Conservation (phyloP, 2,329 filamentous ascomycete genomes). For the Exophiala sp. region DNA sequence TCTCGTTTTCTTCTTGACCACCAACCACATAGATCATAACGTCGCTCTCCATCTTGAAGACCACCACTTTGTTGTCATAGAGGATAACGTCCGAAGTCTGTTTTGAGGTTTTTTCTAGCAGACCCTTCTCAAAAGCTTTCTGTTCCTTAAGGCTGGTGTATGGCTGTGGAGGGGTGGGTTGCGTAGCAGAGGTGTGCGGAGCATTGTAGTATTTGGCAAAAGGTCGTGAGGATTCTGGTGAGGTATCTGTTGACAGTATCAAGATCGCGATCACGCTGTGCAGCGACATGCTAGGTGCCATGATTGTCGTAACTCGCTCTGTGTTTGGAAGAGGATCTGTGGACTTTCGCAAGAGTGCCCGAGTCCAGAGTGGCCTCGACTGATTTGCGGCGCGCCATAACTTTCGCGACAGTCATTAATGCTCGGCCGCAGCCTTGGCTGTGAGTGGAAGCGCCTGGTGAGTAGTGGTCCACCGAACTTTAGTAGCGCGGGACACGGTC, state of each 20-base stretch:
- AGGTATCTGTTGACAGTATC: constrained; percentile 68
- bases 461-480: not conserved
- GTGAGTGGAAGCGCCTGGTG: not conserved
- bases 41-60: constrained; percentile 97
- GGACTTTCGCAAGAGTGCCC: not conserved
- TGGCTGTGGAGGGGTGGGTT: constrained; percentile 62
- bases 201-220: constrained; percentile 89
- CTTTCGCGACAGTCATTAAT: not conserved
- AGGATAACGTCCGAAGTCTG: constrained; percentile 94
- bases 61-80: constrained; percentile 92
- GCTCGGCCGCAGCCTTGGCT: not conserved
- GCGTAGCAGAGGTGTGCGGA: constrained; percentile 59
- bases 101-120: constrained; percentile 93
- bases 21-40: constrained; percentile 96
- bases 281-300: constrained; percentile 72
- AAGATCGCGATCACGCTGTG: constrained; percentile 75
- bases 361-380: constrained; percentile 2
- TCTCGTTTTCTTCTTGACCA: constrained; percentile 89
- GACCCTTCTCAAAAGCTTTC: constrained; percentile 93
- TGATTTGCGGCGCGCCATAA: not conserved
- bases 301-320: constrained; percentile 34
- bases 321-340: not conserved
- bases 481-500: not conserved
- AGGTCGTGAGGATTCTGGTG: constrained; percentile 74
- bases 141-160: constrained; percentile 90